These are phyloP conservation scores for Termitomyces sp. DNA, from an alignment of 768 basidiomycete genomes.

Conservation along the genomic window DNA sequence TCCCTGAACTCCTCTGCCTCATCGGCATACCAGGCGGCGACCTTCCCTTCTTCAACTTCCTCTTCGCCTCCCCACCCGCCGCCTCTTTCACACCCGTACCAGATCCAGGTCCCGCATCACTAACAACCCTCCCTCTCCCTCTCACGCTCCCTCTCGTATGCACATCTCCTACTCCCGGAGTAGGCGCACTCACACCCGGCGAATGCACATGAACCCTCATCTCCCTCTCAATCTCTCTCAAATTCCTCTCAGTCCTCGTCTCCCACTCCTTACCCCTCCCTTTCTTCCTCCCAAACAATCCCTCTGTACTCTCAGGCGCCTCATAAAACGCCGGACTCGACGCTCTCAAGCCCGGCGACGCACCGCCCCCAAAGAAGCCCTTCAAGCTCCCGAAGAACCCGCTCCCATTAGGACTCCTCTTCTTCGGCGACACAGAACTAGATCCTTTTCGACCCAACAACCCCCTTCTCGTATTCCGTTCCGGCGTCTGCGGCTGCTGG, in stretches of 20 bases:
- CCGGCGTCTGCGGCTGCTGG: not conserved
- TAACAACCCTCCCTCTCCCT: constrained; percentile 14
- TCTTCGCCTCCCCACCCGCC: not conserved
- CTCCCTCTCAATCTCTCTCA: constrained; percentile 11
- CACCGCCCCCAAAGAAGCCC: constrained; percentile 31
- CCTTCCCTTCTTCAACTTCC: constrained; percentile 1
- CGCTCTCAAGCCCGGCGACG: not conserved
- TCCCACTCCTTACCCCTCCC: constrained; percentile 15
- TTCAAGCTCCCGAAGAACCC: constrained; percentile 42
- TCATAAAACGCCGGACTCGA: not conserved
- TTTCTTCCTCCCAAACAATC: constrained; percentile 2
- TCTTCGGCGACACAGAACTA: not conserved
- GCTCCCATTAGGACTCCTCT: not conserved
- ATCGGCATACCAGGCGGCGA: not conserved
- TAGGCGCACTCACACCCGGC: not conserved
- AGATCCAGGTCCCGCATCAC: constrained; percentile 14
- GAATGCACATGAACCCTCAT: not conserved
- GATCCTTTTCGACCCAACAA: not conserved
- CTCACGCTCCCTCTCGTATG: constrained; percentile 7
- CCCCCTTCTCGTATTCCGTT: not conserved
- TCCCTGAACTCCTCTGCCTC: not conserved
- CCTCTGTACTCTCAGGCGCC: not conserved
- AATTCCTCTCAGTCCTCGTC: constrained; percentile 19
- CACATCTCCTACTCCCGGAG: not conserved
- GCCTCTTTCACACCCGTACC: not conserved